Evolutionary conservation across 148 eudicot species (phyloP).

Genomic region (Dysphania ambrosioides): DNA sequence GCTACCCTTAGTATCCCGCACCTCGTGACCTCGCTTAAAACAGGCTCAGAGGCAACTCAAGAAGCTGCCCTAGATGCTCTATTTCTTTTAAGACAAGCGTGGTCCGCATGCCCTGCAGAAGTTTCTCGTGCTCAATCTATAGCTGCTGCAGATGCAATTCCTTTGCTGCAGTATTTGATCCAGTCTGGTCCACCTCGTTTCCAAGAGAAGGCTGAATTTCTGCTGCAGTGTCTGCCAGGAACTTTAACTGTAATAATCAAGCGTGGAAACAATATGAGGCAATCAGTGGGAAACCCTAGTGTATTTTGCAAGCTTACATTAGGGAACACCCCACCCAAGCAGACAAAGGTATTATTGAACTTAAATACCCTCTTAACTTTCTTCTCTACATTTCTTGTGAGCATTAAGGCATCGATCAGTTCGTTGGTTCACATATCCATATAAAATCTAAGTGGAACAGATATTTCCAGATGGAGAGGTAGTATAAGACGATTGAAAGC

Average conservation of each 20-base stretch:
- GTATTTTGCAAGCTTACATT: conserved; percentile 93
- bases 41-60: conserved; percentile 90
- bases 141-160: conserved; percentile 98
- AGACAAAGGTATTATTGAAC: conserved; percentile 61
- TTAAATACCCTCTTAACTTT: background rate
- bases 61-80: conserved; percentile 96
- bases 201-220: conserved; percentile 91
- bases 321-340: conserved; percentile 73
- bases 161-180: conserved; percentile 82
- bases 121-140: conserved; percentile 91
- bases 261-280: conserved; percentile 94
- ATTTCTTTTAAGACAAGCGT: conserved; percentile 92
- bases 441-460: no score
- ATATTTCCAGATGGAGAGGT: background rate
- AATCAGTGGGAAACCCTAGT: conserved; percentile 93
- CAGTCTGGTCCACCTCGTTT: conserved; percentile 98
- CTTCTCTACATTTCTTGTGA: background rate
- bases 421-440: background rate
- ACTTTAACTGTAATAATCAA: conserved; percentile 80
- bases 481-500: background rate
- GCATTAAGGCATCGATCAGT: background rate
- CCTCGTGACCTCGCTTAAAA: conserved; percentile 90
- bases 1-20: conserved; percentile 98
- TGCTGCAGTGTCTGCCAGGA: conserved; percentile 95
- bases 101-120: conserved; percentile 99